Evolutionary conservation across 2,329 filamentous ascomycete genomes (phyloP).

Genomic region (Pestalotiopsis sp.): DNA sequence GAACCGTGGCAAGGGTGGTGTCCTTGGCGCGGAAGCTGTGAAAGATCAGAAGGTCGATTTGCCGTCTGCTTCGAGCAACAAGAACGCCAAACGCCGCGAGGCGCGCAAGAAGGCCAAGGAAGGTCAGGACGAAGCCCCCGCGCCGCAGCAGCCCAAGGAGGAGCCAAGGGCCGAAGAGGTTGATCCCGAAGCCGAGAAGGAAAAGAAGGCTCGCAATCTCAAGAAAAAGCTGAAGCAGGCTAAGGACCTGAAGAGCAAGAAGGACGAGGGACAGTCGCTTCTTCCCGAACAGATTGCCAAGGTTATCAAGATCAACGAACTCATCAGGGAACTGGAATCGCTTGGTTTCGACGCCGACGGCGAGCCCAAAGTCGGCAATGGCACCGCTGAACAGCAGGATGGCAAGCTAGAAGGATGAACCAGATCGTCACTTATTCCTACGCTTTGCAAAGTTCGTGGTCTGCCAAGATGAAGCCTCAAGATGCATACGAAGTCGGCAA

Average conservation of each 20-base stretch:
- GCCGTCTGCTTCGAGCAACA: constrained; percentile 63
- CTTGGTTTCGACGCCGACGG: constrained; percentile 83
- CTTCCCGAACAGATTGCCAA: constrained; percentile 96
- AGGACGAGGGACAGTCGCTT: constrained; percentile 79
- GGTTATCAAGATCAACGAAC: constrained; percentile 94
- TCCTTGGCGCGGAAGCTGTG: constrained; percentile 73
- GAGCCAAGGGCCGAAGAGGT: constrained; percentile 41
- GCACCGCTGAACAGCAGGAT: background rate
- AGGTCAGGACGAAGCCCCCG: constrained; percentile 61
- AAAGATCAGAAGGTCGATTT: constrained; percentile 47
- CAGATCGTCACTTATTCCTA: background rate
- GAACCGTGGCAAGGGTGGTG: constrained; percentile 67
- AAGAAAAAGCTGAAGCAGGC: constrained; percentile 96
- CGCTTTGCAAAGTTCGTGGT: background rate
- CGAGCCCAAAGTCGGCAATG: constrained; percentile 46
- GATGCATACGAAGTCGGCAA: background rate
- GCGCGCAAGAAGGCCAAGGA: constrained; percentile 57
- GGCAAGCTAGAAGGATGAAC: constrained; percentile 3
- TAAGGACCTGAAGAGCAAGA: constrained; percentile 86
- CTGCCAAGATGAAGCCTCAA: background rate
- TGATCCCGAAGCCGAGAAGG: constrained; percentile 75
- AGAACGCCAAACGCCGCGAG: constrained; percentile 80
- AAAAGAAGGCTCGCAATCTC: constrained; percentile 90
- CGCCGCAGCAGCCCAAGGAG: constrained; percentile 33
- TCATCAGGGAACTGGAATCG: constrained; percentile 82